Percentiles rank a stretch among this genome's conserved stretches.
Evolutionary conservation across 257 asterid species (phyloP).

Genomic region (Lavandula angustifolia): DNA sequence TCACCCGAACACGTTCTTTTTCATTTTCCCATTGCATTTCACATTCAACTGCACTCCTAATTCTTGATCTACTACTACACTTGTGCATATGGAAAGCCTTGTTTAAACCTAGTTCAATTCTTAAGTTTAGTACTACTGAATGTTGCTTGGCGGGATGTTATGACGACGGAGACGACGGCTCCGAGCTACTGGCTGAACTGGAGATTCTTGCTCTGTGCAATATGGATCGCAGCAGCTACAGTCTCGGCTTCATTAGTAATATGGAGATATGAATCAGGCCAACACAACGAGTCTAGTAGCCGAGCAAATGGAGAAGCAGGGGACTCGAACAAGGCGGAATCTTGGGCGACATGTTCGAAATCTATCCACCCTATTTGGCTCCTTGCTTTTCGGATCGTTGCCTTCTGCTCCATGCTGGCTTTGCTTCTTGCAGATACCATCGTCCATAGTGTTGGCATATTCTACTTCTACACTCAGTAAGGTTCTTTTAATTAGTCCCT

Average conservation of each 20-base stretch:
- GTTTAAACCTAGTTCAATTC: too few species aligned
- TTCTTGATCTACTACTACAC: too few species aligned
- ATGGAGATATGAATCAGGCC: conserved; percentile 78
- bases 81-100: too few species aligned
- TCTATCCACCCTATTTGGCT: conserved; percentile 68
- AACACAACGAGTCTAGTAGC: conserved; percentile 36
- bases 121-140: too few species aligned
- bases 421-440: conserved; percentile 56
- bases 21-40: too few species aligned
- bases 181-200: conserved; percentile 81
- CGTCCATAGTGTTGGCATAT: conserved; percentile 51
- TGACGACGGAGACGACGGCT: conserved; percentile 62
- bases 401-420: conserved; percentile 53
- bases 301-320: conserved; percentile 36
- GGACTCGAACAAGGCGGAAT: conserved; percentile 47
- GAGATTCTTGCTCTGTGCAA: conserved; percentile 76
- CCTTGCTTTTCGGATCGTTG: conserved; percentile 62
- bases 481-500: too few species aligned
- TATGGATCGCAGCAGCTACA: conserved; percentile 49
- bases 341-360: conserved; percentile 67
- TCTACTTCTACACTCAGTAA: conserved; percentile 78
- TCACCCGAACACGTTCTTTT: too few species aligned
- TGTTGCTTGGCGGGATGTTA: too few species aligned
- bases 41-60: too few species aligned
- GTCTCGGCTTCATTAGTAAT: conserved; percentile 46